A percentile compares a stretch with the other conserved stretches of the same genome.
phyloP scores from a whole-genome alignment of 441 rosid species.

The Hypseocharis bilobata region DNA sequence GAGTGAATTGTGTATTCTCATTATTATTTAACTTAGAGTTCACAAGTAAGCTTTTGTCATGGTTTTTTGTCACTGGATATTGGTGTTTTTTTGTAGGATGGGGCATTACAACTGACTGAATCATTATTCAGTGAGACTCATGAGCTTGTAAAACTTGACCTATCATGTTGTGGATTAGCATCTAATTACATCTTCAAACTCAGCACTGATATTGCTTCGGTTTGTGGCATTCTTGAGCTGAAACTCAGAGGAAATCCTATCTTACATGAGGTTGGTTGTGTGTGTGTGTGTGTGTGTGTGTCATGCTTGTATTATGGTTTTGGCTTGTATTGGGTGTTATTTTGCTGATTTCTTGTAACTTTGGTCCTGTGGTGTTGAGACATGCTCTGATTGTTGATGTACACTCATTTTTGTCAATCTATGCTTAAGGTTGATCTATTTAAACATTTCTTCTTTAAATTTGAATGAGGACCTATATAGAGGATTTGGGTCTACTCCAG shows the following conservation, averaged over 20 bases:
- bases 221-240: slow-evolving; percentile 51
- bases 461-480: no score
- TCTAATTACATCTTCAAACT: slow-evolving; percentile 39
- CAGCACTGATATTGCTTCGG: slow-evolving; percentile 27
- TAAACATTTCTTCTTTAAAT: no score
- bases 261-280: slow-evolving; percentile 67
- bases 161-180: slow-evolving; percentile 61
- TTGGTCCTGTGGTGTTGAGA: neutral
- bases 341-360: neutral
- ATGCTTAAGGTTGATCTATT: no score
- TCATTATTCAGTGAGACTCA: slow-evolving; percentile 42
- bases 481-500: no score
- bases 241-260: slow-evolving; percentile 71
- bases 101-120: slow-evolving; percentile 53
- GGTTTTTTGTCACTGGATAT: slow-evolving; percentile 16
- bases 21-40: slow-evolving; percentile 8
- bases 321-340: neutral
- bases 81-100: slow-evolving; percentile 45
- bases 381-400: neutral
- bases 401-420: neutral
- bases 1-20: slow-evolving; percentile 20
- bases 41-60: neutral
- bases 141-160: slow-evolving; percentile 66
- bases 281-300: no score
- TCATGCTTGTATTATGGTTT: slow-evolving; percentile 16